Conservation (phyloP, 2,329 filamentous ascomycete species). For the Colletotrichum eleusines region DNA sequence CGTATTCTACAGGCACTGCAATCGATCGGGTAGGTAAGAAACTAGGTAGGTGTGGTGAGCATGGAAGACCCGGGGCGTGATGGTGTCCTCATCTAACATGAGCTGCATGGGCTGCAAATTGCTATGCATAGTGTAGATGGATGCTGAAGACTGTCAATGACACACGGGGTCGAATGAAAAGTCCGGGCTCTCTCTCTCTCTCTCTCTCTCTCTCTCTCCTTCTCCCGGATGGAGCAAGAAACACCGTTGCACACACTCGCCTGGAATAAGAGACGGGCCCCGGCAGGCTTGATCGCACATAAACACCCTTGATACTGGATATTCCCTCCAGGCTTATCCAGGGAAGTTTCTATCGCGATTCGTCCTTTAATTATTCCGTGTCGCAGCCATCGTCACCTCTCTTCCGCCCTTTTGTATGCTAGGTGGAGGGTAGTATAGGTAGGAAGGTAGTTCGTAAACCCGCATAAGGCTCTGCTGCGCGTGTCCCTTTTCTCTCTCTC, state of each 20-base stretch:
- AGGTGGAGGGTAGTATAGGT: background rate
- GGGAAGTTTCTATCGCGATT: slow-evolving; percentile 30
- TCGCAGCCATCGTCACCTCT: slow-evolving; percentile 25
- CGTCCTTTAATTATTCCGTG: slow-evolving; percentile 3
- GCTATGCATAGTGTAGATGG: no score
- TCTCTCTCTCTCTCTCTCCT: background rate
- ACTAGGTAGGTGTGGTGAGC: background rate
- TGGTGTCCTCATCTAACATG: background rate
- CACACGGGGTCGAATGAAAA: background rate
- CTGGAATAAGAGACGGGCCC: slow-evolving; percentile 25
- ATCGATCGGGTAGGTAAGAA: no score
- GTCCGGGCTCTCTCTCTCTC: background rate
- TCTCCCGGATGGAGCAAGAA: background rate
- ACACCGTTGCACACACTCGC: slow-evolving; percentile 15
- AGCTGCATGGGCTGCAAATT: slow-evolving; percentile 1
- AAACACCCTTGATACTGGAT: slow-evolving; percentile 33
- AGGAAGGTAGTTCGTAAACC: background rate
- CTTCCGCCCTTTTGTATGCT: background rate
- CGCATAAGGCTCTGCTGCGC: slow-evolving; percentile 14
- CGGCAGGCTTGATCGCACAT: slow-evolving; percentile 14
- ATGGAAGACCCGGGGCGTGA: slow-evolving; percentile 13
- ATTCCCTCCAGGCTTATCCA: slow-evolving; percentile 35
- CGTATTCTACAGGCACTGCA: no score
- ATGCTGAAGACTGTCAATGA: slow-evolving; percentile 1
- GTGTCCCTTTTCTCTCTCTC: slow-evolving; percentile 8